Conservation (phyloP, 441 rosid species). For the Biscutella laevigata region DNA sequence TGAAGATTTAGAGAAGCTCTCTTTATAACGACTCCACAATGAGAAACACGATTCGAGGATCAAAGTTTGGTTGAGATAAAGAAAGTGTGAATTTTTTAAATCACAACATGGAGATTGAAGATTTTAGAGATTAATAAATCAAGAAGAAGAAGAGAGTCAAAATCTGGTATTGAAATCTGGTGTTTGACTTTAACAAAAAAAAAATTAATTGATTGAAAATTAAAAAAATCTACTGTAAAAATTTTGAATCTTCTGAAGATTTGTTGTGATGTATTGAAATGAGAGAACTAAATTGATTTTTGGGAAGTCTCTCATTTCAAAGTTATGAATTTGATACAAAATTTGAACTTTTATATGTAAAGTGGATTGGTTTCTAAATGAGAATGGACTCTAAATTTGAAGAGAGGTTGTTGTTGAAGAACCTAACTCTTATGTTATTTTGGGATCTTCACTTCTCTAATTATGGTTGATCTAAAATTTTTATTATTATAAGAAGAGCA, state of each 20-base stretch:
- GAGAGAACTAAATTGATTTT: slow-evolving; percentile 4
- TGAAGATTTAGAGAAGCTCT: slow-evolving; percentile 22
- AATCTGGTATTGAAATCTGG: slow-evolving; percentile 1
- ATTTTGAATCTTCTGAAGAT: background rate
- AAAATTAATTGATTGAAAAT: background rate
- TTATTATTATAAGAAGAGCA: slow-evolving; percentile 2
- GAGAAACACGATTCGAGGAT: slow-evolving; percentile 13
- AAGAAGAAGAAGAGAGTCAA: slow-evolving; percentile 15
- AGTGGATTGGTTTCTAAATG: slow-evolving; percentile 21
- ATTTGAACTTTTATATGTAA: background rate
- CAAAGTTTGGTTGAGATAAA: slow-evolving; percentile 16
- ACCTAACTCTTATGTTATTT: slow-evolving; percentile 17
- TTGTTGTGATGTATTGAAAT: background rate
- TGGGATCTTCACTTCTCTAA: slow-evolving; percentile 25
- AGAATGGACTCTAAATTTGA: slow-evolving; percentile 23
- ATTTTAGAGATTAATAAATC: slow-evolving; percentile 25
- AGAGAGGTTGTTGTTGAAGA: background rate
- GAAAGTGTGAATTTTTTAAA: background rate
- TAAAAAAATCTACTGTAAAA: background rate
- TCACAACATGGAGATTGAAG: slow-evolving; percentile 18
- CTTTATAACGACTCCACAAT: slow-evolving; percentile 15
- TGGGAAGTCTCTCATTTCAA: slow-evolving; percentile 20
- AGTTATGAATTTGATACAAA: background rate
- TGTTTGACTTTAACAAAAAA: slow-evolving; percentile 15
- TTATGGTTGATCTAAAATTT: background rate